Evolutionary conservation across 139 green algal genomes (phyloP), one percentile per base, ranked within the genome.

Genomic region (Pseudopediastrum boryanum): DNA sequence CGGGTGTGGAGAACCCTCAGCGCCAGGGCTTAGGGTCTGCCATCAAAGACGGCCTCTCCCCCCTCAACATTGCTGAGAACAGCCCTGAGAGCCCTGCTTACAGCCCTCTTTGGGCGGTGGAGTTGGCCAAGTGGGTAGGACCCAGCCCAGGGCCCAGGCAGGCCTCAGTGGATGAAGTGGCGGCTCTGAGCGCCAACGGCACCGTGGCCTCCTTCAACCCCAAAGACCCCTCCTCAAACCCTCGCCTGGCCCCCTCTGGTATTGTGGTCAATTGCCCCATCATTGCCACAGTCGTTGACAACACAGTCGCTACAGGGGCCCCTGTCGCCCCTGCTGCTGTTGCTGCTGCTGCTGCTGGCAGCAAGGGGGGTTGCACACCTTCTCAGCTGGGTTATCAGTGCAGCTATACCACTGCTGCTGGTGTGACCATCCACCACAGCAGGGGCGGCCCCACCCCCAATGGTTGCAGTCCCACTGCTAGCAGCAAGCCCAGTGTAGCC

Each of bases 211-310:
- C 69, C 69, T 77, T 77, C 69, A 62, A 65, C 69, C 46, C 69
- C 29, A 31, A 50, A 8, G 48, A 36, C 29, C 6, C 46, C 3
- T 33, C 44, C 46, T 36, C 23, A 9, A 64, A 64, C 69, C 69
- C 48, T 25, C 69, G 50, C 5, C 48, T 77, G 69, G 69, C 25
- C 19, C 44, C 43, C 23, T 42, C 69, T 13, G 44, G 44, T 9
- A 48, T 77, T 2, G 46, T 77, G 8, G 69, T 77, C 48, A 77
- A 77, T 50, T 77, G 69, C 48, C 69, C 69, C 4, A 65, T 77
- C 36, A 16, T 77, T 29, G 69, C 69, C 13, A 25, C 12, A 0
- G 43, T 77, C 7, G 7, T 7, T 9, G 10, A 13, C 54, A 27
- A 29, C 8, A 39, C 33, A 27, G 35, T 27, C 13, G 54, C 7